Base-by-base conservation (phyloP, 371 early-diverging fungal species). In the Paraphysoderma sedebokerense region DNA sequence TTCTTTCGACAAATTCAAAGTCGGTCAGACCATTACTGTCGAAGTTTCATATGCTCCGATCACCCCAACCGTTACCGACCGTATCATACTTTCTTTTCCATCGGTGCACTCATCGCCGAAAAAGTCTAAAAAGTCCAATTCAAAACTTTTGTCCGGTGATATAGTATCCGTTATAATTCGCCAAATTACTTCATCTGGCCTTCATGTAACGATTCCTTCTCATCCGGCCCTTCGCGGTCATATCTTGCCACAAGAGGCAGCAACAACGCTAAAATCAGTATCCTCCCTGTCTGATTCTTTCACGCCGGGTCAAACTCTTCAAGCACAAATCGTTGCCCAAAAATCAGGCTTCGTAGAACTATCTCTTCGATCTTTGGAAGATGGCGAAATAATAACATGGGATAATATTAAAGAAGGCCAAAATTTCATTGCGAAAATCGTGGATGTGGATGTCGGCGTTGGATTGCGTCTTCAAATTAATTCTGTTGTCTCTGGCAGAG, bases 401-500 rank as follows among this genome's bases (percentile, higher is more conserved):
- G n/a, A n/a, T n/a, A n/a, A n/a, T n/a, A n/a, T n/a, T n/a, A n/a
- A n/a, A n/a, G n/a, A n/a, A n/a, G n/a, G n/a, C n/a, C n/a, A n/a
- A n/a, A n/a, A n/a, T n/a, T n/a, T n/a, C n/a, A 42, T 59, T 19
- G 4, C 59, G 2, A 50, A 59, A 27, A 57, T 52, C 4, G 55
- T 54, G 0, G 48, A 57, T 3, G 13, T 52, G 12, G 22, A 26
- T 11, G 32, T 48, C 9, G 36, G 38, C 11, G 29, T 27, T 24
- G 41, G 42, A n/a, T 12, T 23, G 39, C 37, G 33, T n/a, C n/a
- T n/a, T n/a, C n/a, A n/a, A n/a, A n/a, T n/a, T n/a, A n/a, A n/a
- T n/a, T n/a, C n/a, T 31, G 54, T 66, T 35, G 48, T 79, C 23
- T 62, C 55, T 53, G 86, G 80, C 29, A 63, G 72, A 15, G 69